Conservation (phyloP, 257 asterid species). For the Linderniella brevidens region DNA sequence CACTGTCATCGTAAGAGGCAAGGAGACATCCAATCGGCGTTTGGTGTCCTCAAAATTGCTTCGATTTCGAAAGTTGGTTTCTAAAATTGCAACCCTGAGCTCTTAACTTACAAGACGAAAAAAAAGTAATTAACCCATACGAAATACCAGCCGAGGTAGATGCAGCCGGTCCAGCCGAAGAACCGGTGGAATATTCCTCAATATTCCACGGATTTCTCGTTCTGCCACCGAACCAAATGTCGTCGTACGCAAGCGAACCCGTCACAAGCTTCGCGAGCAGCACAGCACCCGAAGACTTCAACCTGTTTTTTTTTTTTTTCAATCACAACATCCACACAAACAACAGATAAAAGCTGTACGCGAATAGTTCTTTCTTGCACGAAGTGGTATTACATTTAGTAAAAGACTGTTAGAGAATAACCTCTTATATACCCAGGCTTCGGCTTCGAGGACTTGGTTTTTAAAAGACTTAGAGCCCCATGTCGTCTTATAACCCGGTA, state of each 20-base stretch:
- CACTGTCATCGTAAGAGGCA: neutral
- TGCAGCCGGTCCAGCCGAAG: conserved; percentile 93
- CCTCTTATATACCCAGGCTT: conserved; percentile 97
- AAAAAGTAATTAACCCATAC: no score
- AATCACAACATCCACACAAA: no score
- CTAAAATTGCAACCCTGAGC: neutral
- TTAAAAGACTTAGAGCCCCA: conserved; percentile 76
- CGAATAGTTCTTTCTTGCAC: no score
- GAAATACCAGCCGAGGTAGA: conserved; percentile 70
- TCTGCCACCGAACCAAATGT: conserved; percentile 95
- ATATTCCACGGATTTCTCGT: conserved; percentile 97
- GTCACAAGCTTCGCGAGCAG: conserved; percentile 75
- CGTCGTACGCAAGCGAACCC: conserved; percentile 87
- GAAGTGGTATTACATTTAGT: no score
- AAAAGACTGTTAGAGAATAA: conserved; percentile 6
- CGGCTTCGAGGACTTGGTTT: conserved; percentile 68
- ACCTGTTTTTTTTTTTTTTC: conserved; percentile 23
- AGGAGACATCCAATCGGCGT: neutral
- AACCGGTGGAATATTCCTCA: conserved; percentile 86
- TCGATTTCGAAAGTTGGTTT: no score
- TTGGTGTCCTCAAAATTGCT: no score
- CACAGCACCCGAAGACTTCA: conserved; percentile 79
- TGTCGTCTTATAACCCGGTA: conserved; percentile 77
- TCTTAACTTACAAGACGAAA: no score
- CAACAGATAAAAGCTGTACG: no score